Evolutionary conservation across 306 rosid species (phyloP).

Genomic region (Inga laurina): DNA sequence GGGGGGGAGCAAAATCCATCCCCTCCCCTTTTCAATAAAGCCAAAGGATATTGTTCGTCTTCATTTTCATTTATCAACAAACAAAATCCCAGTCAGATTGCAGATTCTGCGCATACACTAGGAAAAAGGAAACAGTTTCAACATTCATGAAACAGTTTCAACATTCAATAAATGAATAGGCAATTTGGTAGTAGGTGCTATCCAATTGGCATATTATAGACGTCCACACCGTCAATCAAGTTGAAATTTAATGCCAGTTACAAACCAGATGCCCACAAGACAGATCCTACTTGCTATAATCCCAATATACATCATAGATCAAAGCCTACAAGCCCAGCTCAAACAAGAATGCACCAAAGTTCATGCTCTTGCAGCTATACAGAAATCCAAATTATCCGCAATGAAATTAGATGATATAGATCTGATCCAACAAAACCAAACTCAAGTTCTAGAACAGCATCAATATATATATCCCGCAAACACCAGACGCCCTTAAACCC

Average conservation of each 20-base stretch:
- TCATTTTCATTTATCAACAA: constrained; percentile 19
- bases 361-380: constrained; percentile 33
- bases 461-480: constrained; percentile 29
- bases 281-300: constrained; percentile 48
- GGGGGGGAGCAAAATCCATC: too few species aligned
- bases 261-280: constrained; percentile 38
- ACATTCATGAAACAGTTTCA: background rate
- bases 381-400: constrained; percentile 45
- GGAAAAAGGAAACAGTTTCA: background rate
- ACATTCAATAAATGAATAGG: background rate
- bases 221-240: constrained; percentile 42
- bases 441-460: constrained; percentile 32
- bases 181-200: constrained; percentile 13
- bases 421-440: constrained; percentile 59
- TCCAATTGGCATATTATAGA: constrained; percentile 40
- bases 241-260: constrained; percentile 19
- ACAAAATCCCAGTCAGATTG: constrained; percentile 23
- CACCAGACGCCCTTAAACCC: constrained; percentile 30
- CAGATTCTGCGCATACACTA: constrained; percentile 27
- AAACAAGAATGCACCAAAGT: constrained; percentile 25
- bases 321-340: constrained; percentile 36
- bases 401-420: constrained; percentile 50
- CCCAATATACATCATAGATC: constrained; percentile 54
- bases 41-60: constrained; percentile 26
- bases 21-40: constrained; percentile 43